Conservation (phyloP, 208 protist species). For the Leishmania arabica region DNA sequence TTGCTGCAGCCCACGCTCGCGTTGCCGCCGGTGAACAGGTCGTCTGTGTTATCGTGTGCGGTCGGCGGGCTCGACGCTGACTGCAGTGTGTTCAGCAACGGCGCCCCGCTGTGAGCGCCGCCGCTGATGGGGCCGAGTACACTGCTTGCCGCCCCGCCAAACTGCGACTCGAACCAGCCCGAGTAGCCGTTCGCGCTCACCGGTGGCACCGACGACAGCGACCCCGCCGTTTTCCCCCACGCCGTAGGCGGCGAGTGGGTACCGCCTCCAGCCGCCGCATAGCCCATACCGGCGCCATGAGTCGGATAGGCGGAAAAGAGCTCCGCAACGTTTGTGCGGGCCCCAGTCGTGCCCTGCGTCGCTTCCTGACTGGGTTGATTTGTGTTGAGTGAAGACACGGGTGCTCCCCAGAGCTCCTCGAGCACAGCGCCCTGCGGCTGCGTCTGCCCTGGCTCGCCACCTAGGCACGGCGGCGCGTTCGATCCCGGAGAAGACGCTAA, state of each 20-base stretch:
- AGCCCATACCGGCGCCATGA: neutral
- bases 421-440: slow-evolving; percentile 11
- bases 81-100: slow-evolving; percentile 12
- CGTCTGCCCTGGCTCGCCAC: neutral
- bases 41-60: slow-evolving; percentile 24
- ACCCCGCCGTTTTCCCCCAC: neutral
- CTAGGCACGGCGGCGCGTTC: slow-evolving; percentile 3
- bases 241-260: neutral
- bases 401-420: slow-evolving; percentile 53
- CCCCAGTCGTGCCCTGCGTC: neutral
- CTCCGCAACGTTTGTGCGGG: slow-evolving; percentile 22
- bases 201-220: slow-evolving; percentile 1
- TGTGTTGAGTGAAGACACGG: slow-evolving; percentile 22
- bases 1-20: slow-evolving; percentile 10
- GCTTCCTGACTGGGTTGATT: neutral
- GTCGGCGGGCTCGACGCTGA: neutral
- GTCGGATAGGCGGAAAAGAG: slow-evolving; percentile 24
- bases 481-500: neutral
- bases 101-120: neutral
- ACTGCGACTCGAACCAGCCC: slow-evolving; percentile 26
- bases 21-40: slow-evolving; percentile 24
- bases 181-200: slow-evolving; percentile 1
- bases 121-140: neutral
- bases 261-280: no score
- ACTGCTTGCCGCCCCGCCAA: slow-evolving; percentile 14